A percentile compares a stretch with the other conserved stretches of the same genome.
Conservation (phyloP, 371 early-diverging fungal genomes). For the Mortierella sp. region DNA sequence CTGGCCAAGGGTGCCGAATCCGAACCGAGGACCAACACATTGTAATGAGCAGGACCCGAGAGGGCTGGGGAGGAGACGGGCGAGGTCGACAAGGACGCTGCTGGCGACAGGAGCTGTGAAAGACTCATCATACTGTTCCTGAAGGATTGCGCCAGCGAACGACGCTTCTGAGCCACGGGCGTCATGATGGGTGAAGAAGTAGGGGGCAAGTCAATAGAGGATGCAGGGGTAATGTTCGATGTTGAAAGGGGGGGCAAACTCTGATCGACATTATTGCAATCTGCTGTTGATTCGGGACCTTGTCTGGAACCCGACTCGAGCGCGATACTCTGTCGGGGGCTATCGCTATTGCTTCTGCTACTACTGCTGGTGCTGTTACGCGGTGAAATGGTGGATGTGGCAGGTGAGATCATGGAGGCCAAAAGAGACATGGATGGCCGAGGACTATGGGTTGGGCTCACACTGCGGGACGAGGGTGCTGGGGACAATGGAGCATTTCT, state of each 20-base stretch:
- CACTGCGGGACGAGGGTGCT: neutral
- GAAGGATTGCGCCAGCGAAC: slow-evolving; percentile 48
- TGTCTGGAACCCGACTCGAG: neutral
- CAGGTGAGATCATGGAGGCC: neutral
- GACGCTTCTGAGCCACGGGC: slow-evolving; percentile 38
- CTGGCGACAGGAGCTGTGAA: slow-evolving; percentile 32
- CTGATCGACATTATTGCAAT: neutral
- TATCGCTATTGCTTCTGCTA: neutral
- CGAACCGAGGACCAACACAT: slow-evolving; percentile 45
- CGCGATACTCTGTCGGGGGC: slow-evolving; percentile 3
- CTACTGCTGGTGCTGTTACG: neutral
- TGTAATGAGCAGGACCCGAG: slow-evolving; percentile 42
- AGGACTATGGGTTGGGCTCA: neutral
- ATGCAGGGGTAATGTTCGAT: slow-evolving; percentile 5
- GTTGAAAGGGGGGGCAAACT: neutral
- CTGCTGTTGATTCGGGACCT: neutral
- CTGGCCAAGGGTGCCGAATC: slow-evolving; percentile 52
- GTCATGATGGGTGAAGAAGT: slow-evolving; percentile 1
- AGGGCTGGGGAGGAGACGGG: neutral
- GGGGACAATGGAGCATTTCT: slow-evolving; percentile 3
- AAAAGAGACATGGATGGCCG: neutral
- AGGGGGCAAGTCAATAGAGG: slow-evolving; percentile 2
- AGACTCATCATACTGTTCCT: slow-evolving; percentile 37
- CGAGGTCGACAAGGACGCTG: slow-evolving; percentile 13
- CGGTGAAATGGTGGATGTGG: slow-evolving; percentile 12